Percentiles rank a stretch among this genome's conserved stretches.
These are phyloP conservation scores for Colletotrichum scovillei DNA, from an alignment of 2,329 filamentous ascomycete genomes.

Conservation along the genomic window DNA sequence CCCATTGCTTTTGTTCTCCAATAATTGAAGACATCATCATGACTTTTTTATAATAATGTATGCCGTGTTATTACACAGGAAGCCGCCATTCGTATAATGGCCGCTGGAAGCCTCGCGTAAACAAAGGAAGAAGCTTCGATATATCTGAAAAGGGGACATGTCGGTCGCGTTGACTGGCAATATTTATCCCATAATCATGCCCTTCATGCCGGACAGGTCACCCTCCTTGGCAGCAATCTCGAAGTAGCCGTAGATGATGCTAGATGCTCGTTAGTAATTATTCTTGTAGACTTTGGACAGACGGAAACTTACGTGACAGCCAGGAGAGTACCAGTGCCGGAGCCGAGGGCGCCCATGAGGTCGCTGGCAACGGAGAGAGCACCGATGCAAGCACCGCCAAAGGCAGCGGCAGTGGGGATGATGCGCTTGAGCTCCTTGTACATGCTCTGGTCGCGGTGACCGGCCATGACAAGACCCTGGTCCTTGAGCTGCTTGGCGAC, in stretches of 20 bases:
- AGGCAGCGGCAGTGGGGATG: slow-evolving; percentile 97
- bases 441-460: slow-evolving; percentile 99
- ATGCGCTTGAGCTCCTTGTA: slow-evolving; percentile 99
- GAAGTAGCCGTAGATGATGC: slow-evolving; percentile 99
- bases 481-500: slow-evolving; percentile 99
- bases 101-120: slow-evolving; percentile 31
- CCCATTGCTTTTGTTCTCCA: slow-evolving; percentile 33
- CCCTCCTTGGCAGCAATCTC: slow-evolving; percentile 99
- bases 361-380: slow-evolving; percentile 95
- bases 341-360: slow-evolving; percentile 94
- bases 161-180: slow-evolving; percentile 32
- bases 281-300: not conserved
- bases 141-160: slow-evolving; percentile 26
- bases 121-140: slow-evolving; percentile 34
- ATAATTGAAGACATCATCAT: not conserved
- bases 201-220: slow-evolving; percentile 86
- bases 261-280: slow-evolving; percentile 56
- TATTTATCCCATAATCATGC: slow-evolving; percentile 77
- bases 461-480: slow-evolving; percentile 98
- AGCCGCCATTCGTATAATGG: slow-evolving; percentile 11
- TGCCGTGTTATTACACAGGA: slow-evolving; percentile 36
- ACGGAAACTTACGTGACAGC: slow-evolving; percentile 88
- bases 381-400: slow-evolving; percentile 98
- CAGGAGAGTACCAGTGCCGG: slow-evolving; percentile 96
- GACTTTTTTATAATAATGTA: slow-evolving; percentile 34